Conservation (phyloP, 352 stramenopile genomes). For the Paralagenidium karlingii region DNA sequence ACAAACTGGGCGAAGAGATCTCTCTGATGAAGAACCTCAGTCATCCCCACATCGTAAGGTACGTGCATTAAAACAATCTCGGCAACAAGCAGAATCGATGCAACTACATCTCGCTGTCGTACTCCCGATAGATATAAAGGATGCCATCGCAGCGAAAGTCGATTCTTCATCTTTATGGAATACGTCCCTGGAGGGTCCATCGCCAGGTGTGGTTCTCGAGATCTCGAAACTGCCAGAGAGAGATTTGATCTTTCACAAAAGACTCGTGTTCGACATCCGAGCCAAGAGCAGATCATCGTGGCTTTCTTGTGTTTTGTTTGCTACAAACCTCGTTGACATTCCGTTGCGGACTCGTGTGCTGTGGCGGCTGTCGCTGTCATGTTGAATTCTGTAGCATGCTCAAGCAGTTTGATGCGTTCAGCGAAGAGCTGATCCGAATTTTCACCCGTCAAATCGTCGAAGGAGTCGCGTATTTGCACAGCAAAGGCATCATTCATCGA, state of each 20-base stretch:
- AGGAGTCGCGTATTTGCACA: conserved; percentile 87
- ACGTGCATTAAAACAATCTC: conserved; percentile 24
- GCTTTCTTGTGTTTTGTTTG: too few species aligned
- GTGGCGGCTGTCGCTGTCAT: conserved; percentile 4
- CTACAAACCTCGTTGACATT: too few species aligned
- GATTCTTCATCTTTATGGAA: conserved; percentile 95
- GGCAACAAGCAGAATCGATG: not conserved
- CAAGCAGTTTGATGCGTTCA: conserved; percentile 89
- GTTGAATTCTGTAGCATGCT: conserved; percentile 60
- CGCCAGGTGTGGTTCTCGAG: conserved; percentile 27
- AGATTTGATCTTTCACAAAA: not conserved
- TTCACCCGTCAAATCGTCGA: conserved; percentile 88
- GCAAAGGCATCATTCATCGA: conserved; percentile 86
- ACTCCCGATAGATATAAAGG: conserved; percentile 48
- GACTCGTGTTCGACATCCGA: too few species aligned
- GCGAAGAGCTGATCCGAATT: conserved; percentile 76
- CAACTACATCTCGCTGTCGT: not conserved
- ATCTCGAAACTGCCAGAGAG: not conserved
- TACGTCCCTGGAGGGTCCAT: conserved; percentile 91
- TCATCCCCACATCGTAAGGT: conserved; percentile 94
- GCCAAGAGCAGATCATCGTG: too few species aligned
- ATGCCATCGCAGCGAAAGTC: conserved; percentile 52
- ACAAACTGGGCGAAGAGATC: conserved; percentile 85
- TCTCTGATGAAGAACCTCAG: conserved; percentile 89
- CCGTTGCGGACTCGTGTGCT: not conserved